phyloP scores from a whole-genome alignment of 768 basidiomycete species.

The Paxillus ammoniavirescens region DNA sequence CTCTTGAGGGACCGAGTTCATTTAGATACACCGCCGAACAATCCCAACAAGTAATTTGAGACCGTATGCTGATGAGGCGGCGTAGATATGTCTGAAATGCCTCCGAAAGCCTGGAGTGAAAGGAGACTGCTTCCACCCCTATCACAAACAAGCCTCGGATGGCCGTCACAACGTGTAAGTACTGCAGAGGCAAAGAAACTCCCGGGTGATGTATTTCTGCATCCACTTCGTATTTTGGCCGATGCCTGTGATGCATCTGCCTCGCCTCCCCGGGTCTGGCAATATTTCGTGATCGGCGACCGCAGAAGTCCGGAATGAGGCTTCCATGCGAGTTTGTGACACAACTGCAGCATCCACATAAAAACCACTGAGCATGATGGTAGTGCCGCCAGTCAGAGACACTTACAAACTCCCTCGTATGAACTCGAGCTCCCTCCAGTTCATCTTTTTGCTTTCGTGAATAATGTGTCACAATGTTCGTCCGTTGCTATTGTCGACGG shows the following conservation, averaged over 20 bases:
- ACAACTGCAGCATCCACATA: constrained; percentile 30
- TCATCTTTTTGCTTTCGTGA: constrained; percentile 14
- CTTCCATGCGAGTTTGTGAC: constrained; percentile 38
- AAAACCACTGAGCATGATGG: constrained; percentile 20
- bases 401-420: constrained; percentile 18
- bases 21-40: constrained; percentile 17
- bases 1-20: constrained; percentile 16
- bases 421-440: constrained; percentile 15
- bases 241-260: constrained; percentile 26
- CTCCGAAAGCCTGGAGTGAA: not conserved
- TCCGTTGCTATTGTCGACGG: constrained; percentile 8
- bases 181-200: constrained; percentile 11
- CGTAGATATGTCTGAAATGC: not conserved
- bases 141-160: constrained; percentile 5
- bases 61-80: not conserved
- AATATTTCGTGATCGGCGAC: constrained; percentile 29
- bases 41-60: not conserved
- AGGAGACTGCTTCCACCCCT: not conserved
- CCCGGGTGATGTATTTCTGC: constrained; percentile 2
- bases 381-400: constrained; percentile 12
- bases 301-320: constrained; percentile 32
- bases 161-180: constrained; percentile 6
- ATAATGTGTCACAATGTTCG: constrained; percentile 76
- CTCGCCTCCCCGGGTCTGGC: constrained; percentile 36
- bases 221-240: constrained; percentile 20